Evolutionary conservation across 495 filamentous ascomycete genomes (phyloP).

Genomic region (Achaetomiella virescens): DNA sequence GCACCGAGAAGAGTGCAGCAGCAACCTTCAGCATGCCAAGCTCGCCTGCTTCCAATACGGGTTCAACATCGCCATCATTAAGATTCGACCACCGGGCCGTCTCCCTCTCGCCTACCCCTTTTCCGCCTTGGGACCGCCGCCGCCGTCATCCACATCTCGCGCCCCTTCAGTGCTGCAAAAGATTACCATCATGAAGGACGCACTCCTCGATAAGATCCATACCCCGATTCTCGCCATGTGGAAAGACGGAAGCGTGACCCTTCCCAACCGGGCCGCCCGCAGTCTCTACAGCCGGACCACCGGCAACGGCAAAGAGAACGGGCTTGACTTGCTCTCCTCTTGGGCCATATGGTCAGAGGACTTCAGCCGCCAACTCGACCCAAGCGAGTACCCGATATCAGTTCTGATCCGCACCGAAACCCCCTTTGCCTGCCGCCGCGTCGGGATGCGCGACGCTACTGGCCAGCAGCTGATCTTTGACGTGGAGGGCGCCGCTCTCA

Average conservation of each 20-base stretch:
- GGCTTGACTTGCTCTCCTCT: slow-evolving; percentile 46
- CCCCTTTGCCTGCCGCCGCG: slow-evolving; percentile 44
- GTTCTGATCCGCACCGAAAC: slow-evolving; percentile 50
- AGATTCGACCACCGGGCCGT: slow-evolving; percentile 34
- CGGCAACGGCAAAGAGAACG: slow-evolving; percentile 39
- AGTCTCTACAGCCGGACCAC: slow-evolving; percentile 42
- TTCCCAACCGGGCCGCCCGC: slow-evolving; percentile 57
- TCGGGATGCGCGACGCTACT: slow-evolving; percentile 53
- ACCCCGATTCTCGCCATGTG: slow-evolving; percentile 66
- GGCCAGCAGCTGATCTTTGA: slow-evolving; percentile 49
- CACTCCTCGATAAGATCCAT: slow-evolving; percentile 59
- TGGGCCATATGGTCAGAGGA: slow-evolving; percentile 56
- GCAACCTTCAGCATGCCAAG: slow-evolving; percentile 34
- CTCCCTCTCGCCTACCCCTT: slow-evolving; percentile 45
- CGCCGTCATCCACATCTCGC: slow-evolving; percentile 38
- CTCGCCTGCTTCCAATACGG: slow-evolving; percentile 38
- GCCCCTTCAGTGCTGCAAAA: slow-evolving; percentile 58
- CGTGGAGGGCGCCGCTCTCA: slow-evolving; percentile 52
- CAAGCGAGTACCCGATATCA: slow-evolving; percentile 56
- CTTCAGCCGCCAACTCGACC: slow-evolving; percentile 50
- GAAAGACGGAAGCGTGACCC: slow-evolving; percentile 60
- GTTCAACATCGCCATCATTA: slow-evolving; percentile 32
- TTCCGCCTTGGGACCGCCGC: slow-evolving; percentile 54
- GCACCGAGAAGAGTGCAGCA: slow-evolving; percentile 31
- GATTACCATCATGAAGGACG: slow-evolving; percentile 61